Evolutionary conservation across 805 yeast genomes (phyloP).

Genomic region (Diddensiella caesifluorescens): DNA sequence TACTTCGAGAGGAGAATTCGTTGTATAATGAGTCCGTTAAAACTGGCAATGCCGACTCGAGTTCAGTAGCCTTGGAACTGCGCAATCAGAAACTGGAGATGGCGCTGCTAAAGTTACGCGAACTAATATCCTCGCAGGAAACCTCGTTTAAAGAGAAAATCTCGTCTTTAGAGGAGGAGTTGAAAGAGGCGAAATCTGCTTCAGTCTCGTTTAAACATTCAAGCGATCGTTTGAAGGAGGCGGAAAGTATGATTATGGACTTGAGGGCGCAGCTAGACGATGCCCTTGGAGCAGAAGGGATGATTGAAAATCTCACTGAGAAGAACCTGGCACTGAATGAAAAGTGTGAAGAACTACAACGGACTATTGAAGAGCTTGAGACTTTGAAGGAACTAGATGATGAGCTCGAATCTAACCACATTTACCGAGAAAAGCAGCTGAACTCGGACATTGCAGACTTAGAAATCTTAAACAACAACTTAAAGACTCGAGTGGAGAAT

Average conservation of each 20-base stretch:
- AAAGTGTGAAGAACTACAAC: slow-evolving; percentile 35
- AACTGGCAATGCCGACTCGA: slow-evolving; percentile 3
- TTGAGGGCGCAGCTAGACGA: slow-evolving; percentile 30
- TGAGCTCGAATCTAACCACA: slow-evolving; percentile 45
- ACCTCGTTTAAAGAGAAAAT: slow-evolving; percentile 18
- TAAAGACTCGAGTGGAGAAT: slow-evolving; percentile 22
- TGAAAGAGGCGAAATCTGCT: slow-evolving; percentile 16
- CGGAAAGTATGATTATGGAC: slow-evolving; percentile 20
- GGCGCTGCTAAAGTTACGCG: slow-evolving; percentile 38
- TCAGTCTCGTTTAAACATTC: slow-evolving; percentile 14
- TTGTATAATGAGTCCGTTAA: slow-evolving; percentile 4
- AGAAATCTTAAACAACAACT: slow-evolving; percentile 17
- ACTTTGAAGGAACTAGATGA: slow-evolving; percentile 49
- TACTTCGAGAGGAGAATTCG: slow-evolving; percentile 26
- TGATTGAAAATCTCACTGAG: slow-evolving; percentile 36
- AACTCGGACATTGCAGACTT: slow-evolving; percentile 33
- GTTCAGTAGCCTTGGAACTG: slow-evolving; percentile 17
- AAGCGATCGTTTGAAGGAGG: slow-evolving; percentile 14
- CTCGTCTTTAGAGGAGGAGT: slow-evolving; percentile 16
- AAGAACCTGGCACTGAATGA: slow-evolving; percentile 36
- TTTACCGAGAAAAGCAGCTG: slow-evolving; percentile 41
- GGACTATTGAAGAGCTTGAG: slow-evolving; percentile 45
- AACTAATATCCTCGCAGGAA: slow-evolving; percentile 22
- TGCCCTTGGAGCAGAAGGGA: slow-evolving; percentile 32
- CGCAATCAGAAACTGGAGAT: slow-evolving; percentile 40